These are phyloP conservation scores for Stemphylium vesicarium DNA, from an alignment of 2,329 filamentous ascomycete species.

Conservation along the genomic window DNA sequence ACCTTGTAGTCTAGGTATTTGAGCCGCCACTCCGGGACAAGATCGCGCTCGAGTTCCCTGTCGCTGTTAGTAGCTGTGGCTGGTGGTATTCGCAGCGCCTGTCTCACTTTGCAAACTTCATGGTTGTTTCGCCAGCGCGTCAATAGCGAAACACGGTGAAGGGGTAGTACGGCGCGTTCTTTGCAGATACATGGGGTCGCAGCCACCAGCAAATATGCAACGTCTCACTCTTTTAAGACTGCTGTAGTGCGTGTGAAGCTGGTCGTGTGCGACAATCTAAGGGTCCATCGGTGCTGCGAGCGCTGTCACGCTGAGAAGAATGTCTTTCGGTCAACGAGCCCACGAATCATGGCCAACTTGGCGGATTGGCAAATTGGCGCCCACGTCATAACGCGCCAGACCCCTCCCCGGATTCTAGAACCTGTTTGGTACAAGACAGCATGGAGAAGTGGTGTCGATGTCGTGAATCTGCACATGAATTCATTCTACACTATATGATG, in stretches of 20 bases:
- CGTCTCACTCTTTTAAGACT: neutral
- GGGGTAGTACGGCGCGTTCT: neutral
- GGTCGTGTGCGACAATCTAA: neutral
- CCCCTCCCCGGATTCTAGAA: neutral
- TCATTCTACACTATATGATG: too few species aligned
- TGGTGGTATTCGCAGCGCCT: constrained; percentile 22
- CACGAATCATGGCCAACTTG: constrained; percentile 21
- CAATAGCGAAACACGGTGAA: neutral
- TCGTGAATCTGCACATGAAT: too few species aligned
- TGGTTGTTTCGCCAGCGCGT: constrained; percentile 36
- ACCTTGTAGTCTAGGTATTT: constrained; percentile 97
- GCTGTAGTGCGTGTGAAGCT: neutral
- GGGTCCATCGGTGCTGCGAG: constrained; percentile 1
- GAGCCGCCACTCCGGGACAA: constrained; percentile 91
- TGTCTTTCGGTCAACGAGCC: neutral
- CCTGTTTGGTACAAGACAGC: neutral
- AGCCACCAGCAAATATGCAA: neutral
- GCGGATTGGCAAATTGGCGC: constrained; percentile 8
- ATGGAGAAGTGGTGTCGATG: too few species aligned
- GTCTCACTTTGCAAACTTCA: constrained; percentile 69
- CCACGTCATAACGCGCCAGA: constrained; percentile 11
- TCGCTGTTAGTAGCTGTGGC: constrained; percentile 14
- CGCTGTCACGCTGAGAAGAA: neutral
- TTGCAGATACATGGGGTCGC: neutral
- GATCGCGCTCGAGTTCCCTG: constrained; percentile 81